Evolutionary conservation across 148 eudicot genomes (phyloP), one percentile per base, ranked within the genome.

Genomic region (Amaranthus palmeri): DNA sequence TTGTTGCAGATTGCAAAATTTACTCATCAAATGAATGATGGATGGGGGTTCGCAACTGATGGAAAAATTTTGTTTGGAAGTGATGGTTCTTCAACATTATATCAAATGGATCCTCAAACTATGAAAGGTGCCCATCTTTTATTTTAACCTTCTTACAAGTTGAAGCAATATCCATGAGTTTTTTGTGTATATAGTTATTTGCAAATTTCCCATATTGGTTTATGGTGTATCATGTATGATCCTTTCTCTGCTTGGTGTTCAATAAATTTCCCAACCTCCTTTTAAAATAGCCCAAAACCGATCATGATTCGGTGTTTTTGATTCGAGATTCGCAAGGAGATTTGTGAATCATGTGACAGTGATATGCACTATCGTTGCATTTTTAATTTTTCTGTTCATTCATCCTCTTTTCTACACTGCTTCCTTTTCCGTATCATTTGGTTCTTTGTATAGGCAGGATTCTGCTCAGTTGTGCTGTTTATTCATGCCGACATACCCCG

Each of bases 11-110:
- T 87, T 65, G 68, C 71, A 59, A 78, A 65, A 61, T 96, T 96
- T 78, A 84, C 80, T 74, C 90, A 92, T 78, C 87, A 85, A 57
- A 96, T 96, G 99, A 65, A 76, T 64, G 97, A 96, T 81, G 97
- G 99, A 15, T 96, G 99, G 99, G 99, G 99, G 5, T 81, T 96
- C 74, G 87, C 99, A 72, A 92, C 97, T 54, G 97, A 96, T 81
- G 97, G 96, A 18, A 80, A 85, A 77, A 76, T 86, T 54, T 41
- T 96, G 58, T 92, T 82, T 72, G 99, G 99, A 77, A 90, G 83
- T 86, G 99, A 96, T 76, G 99, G 99, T 82, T 84, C 85, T 58
- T 92, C 99, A 71, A 86, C 85, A 65, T 73, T 96, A 74, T 96
- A 92, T 83, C 83, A 85, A 51, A 84, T 92, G 67, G 85, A 96